These are phyloP conservation scores for Moricandia arvensis DNA, from an alignment of 345 rosid genomes.

Conservation along the genomic window DNA sequence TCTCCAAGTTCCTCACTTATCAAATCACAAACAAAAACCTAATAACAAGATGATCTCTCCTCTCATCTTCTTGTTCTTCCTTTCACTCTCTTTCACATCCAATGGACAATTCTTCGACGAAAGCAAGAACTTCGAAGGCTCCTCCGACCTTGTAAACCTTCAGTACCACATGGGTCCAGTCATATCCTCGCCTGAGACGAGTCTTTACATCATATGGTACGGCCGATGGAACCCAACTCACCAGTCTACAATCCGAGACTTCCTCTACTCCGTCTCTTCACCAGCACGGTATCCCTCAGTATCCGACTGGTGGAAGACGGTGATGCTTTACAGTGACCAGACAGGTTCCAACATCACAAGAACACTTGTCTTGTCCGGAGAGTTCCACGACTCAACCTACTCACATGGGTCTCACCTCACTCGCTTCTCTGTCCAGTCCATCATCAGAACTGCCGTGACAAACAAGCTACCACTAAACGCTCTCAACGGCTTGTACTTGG, in stretches of 20 bases:
- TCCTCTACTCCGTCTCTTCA: conserved; percentile 67
- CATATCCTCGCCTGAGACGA: conserved; percentile 68
- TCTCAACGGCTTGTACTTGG: conserved; percentile 66
- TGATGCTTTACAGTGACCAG: conserved; percentile 78
- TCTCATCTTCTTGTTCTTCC: conserved; percentile 14
- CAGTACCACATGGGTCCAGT: conserved; percentile 95
- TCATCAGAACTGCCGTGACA: conserved; percentile 72
- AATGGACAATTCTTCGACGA: conserved; percentile 37
- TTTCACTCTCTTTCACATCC: conserved; percentile 17
- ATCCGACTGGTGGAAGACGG: conserved; percentile 92
- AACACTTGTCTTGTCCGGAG: conserved; percentile 56
- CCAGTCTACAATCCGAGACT: conserved; percentile 80
- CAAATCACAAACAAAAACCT: conserved; percentile 7
- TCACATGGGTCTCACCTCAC: conserved; percentile 88
- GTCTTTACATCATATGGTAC: conserved; percentile 85
- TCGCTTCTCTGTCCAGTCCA: conserved; percentile 74
- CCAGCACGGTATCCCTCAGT: conserved; percentile 62
- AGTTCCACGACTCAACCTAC: conserved; percentile 84
- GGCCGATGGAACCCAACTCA: conserved; percentile 71
- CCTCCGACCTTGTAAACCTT: conserved; percentile 75
- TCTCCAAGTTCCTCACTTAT: background rate
- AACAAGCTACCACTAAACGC: conserved; percentile 63
- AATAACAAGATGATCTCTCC: conserved; percentile 21
- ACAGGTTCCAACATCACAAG: conserved; percentile 63
- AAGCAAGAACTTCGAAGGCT: conserved; percentile 89